Base-by-base conservation (phyloP, 2,329 filamentous ascomycete species). In the Aciculosporium take region DNA sequence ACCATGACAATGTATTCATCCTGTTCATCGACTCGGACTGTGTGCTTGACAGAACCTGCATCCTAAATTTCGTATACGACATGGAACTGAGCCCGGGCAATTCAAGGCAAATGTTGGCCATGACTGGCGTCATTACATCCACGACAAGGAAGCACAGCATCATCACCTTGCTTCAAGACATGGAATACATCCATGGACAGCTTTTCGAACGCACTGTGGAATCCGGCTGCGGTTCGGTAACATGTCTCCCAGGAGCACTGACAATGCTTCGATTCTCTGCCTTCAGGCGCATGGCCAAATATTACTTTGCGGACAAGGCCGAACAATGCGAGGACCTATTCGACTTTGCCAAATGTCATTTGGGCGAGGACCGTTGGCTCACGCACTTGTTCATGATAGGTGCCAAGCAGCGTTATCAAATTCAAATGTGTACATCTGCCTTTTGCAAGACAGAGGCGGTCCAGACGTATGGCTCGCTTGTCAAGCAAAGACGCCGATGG, bases 371-470 rank as follows among this genome's bases (percentile, higher is more conserved):
- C 62, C 75, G 89, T 48, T 96, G 89, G 88, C 72, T 96, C 43
- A 98, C 89, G 1, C 91, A 98, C 66, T 72, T 98, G 44, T 95
- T 98, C 69, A 98, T 98, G 91, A 91, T 96, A 54, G 88, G 87
- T 20, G 88, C 89, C 34, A 85, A 87, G 65, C 79, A 93, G 59
- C 75, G 84, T 31, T 93, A 94, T 60, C 91, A 96, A 62, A 95
- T 96, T 47, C 86, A 94, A 62, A 89, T 96, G 80, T 95, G 91
- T 61, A 94, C 88, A 1, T 89, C 86, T 41, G 91, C 89, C 7
- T 96, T 96, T 59, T 96, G 91, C 74, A 96, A 96, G 64, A 96
- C 91, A 0, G 89, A 96, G 61, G 89, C 91, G 20, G 89, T 95
- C 15, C 87, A 94, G 62, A 87, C 82, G 2, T 88, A 88, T 60